Evolutionary conservation across 768 basidiomycete genomes (phyloP).

Genomic region (Podaxis pistillaris): DNA sequence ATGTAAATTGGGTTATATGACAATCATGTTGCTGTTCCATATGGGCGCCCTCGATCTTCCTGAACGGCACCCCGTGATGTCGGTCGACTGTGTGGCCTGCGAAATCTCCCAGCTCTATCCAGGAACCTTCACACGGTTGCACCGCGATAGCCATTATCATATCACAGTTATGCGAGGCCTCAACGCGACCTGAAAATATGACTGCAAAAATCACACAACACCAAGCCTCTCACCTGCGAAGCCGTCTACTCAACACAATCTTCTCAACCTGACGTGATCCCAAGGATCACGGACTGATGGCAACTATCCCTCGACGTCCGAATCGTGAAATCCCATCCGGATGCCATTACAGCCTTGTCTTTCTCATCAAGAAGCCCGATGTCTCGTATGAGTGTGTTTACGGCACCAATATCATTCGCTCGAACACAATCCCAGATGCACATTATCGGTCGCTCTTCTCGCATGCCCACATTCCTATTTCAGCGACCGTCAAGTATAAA

Average conservation of each 20-base stretch:
- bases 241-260: background rate
- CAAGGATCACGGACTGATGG: background rate
- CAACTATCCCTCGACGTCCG: background rate
- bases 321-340: background rate
- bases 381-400: background rate
- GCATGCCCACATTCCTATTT: background rate
- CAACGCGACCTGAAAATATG: background rate
- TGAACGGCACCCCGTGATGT: background rate
- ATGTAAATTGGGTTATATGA: background rate
- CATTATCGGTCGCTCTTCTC: constrained; percentile 1
- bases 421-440: background rate
- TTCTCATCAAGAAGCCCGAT: background rate
- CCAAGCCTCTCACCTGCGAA: background rate
- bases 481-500: constrained; percentile 6
- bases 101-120: background rate
- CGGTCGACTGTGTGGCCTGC: background rate
- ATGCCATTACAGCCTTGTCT: background rate
- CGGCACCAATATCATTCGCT: background rate
- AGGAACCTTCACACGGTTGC: background rate
- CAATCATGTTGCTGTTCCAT: background rate
- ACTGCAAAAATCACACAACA: background rate
- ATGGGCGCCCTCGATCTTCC: background rate
- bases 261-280: background rate
- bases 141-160: background rate
- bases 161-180: background rate